Conservation (phyloP, 2,329 filamentous ascomycete species). For the Aphanoascus verrucosus region DNA sequence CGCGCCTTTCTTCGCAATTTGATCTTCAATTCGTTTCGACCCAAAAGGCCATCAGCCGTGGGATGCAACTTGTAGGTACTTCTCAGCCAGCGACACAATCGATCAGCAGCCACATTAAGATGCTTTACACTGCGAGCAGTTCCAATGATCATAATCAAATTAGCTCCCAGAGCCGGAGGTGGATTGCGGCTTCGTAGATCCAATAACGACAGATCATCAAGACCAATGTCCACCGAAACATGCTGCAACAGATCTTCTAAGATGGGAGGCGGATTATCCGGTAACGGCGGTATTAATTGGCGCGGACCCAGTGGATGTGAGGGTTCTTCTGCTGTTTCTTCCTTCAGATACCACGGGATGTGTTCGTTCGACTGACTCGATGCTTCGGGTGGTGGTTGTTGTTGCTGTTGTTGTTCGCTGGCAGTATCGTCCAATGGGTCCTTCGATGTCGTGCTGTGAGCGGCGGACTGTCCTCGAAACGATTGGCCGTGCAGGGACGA, state of each 20-base stretch:
- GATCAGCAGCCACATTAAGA: slow-evolving; percentile 78
- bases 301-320: slow-evolving; percentile 39
- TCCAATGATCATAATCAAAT: slow-evolving; percentile 84
- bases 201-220: slow-evolving; percentile 69
- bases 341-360: slow-evolving; percentile 78
- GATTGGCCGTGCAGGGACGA: slow-evolving; percentile 6
- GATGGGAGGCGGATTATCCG: slow-evolving; percentile 58
- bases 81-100: slow-evolving; percentile 77
- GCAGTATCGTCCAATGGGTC: slow-evolving; percentile 6
- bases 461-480: background rate
- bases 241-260: slow-evolving; percentile 64
- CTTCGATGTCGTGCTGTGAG: slow-evolving; percentile 1
- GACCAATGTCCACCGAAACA: slow-evolving; percentile 70
- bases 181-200: slow-evolving; percentile 79
- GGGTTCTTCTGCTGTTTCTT: slow-evolving; percentile 41
- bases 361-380: slow-evolving; percentile 16
- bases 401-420: background rate
- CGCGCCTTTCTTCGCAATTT: slow-evolving; percentile 72
- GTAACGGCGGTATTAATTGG: slow-evolving; percentile 53
- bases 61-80: slow-evolving; percentile 61
- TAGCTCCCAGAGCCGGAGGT: slow-evolving; percentile 73
- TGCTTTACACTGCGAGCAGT: slow-evolving; percentile 89
- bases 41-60: slow-evolving; percentile 75
- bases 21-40: slow-evolving; percentile 80
- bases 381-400: slow-evolving; percentile 6